Evolutionary conservation across 441 rosid species (phyloP).

Genomic region (Raphanus hybrid): DNA sequence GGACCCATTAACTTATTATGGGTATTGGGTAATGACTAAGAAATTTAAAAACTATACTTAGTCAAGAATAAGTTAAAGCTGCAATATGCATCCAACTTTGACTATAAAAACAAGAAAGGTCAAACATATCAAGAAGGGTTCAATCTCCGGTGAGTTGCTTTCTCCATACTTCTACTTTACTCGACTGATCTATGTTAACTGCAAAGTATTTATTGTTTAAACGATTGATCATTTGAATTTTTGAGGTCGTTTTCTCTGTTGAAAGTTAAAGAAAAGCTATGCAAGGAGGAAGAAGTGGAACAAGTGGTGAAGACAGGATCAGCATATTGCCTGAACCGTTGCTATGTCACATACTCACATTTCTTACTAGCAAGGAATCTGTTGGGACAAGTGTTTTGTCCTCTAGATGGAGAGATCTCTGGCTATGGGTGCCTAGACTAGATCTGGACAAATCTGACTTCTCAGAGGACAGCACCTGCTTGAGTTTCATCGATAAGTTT

Average conservation of each 20-base stretch:
- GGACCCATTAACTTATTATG: not conserved
- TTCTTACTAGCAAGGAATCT: slow-evolving; percentile 22
- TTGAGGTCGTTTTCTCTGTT: slow-evolving; percentile 7
- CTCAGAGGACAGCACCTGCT: not conserved
- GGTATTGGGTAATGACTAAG: not conserved
- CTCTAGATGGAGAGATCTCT: slow-evolving; percentile 28
- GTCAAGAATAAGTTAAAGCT: slow-evolving; percentile 3
- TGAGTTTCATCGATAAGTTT: slow-evolving; percentile 23
- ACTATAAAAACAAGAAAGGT: not conserved
- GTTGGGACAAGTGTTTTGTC: slow-evolving; percentile 28
- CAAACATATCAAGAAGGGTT: not conserved
- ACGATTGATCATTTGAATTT: not conserved
- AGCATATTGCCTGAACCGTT: slow-evolving; percentile 24
- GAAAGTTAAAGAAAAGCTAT: not conserved
- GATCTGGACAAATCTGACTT: slow-evolving; percentile 24
- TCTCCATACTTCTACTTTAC: not conserved
- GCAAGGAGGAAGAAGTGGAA: not conserved
- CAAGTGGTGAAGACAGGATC: slow-evolving; percentile 33
- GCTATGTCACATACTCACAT: slow-evolving; percentile 21
- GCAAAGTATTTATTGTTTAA: not conserved
- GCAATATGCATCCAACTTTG: not conserved
- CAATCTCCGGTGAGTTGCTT: slow-evolving; percentile 11
- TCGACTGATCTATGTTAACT: not conserved
- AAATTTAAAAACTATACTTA: not conserved
- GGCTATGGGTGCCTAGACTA: slow-evolving; percentile 23